Evolutionary conservation across 2,329 filamentous ascomycete genomes (phyloP).

Genomic region (Neurospora crassa): DNA sequence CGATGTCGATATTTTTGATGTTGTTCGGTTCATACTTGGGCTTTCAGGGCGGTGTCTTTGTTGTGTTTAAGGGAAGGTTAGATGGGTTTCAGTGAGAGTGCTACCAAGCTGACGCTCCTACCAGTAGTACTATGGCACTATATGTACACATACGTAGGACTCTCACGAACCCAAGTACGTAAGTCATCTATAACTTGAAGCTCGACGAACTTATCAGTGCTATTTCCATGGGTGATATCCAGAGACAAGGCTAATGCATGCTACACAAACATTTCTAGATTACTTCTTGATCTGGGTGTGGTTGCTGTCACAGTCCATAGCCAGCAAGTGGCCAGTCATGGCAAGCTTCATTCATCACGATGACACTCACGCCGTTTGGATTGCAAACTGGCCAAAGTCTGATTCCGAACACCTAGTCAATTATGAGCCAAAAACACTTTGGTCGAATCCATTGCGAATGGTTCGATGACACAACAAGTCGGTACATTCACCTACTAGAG

Average conservation of each 20-base stretch:
- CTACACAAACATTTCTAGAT: neutral
- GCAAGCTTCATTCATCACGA: neutral
- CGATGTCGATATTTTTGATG: neutral
- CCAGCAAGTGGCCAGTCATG: neutral
- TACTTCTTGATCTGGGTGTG: neutral
- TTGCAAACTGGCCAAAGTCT: neutral
- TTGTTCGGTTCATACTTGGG: neutral
- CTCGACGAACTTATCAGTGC: neutral
- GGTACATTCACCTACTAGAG: neutral
- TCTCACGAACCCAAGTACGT: neutral
- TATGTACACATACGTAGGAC: too few relatives aligned
- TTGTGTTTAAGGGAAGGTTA: neutral
- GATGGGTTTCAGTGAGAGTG: too few relatives aligned
- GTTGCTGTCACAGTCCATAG: neutral
- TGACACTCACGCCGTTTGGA: neutral
- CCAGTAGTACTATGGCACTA: too few relatives aligned
- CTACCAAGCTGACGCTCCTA: too few relatives aligned
- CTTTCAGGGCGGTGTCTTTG: neutral
- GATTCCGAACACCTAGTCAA: neutral
- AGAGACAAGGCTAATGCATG: neutral
- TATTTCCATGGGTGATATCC: neutral
- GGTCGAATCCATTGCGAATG: neutral
- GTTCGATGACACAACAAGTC: neutral
- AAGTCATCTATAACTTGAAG: neutral
- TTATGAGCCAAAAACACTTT: neutral